Base-by-base conservation (phyloP, 2,329 filamentous ascomycete species). In the Colletotrichum filicis region DNA sequence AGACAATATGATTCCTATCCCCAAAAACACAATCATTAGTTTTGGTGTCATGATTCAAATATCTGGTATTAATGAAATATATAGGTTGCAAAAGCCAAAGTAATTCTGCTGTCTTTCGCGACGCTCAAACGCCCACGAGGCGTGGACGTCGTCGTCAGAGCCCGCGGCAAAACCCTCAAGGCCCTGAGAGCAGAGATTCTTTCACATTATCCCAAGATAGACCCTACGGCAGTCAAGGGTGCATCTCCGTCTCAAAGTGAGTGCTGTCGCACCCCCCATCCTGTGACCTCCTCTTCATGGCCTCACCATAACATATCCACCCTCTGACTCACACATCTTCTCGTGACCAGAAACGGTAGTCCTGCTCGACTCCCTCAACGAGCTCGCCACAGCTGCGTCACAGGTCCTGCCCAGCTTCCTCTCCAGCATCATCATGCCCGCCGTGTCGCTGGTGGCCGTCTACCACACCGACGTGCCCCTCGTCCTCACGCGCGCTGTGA, bases 381-480 rank as follows among this genome's bases (percentile, higher is more conserved):
- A 90, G 4, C 87, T 97, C 4, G 83, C 87, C 42, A 83, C 88
- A 30, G 79, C 84, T 3, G 83, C 87, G 74, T 85, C 89, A 1
- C 86, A 91, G 46, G 87, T 89, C 74, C 86, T 94, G 11, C 89
- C 91, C 16, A 85, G 87, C 69, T 95, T 94, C 79, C 91, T 97
- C 63, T 93, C 92, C 28, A 90, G 89, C 69, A 83, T 92, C 74
- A 89, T 94, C 76, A 87, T 88, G 3, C 92, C 94, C 1, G 80
- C 85, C 35, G 89, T 92, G 46, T 95, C 94, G 6, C 87, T 98
- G 55, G 85, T 98, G 7, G 92, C 92, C 56, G 90, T 93, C 72
- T 97, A 97, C 82, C 97, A 98, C 84, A 86, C 89, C 65, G 96
- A 98, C 82, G 88, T 96, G 4, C 93, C 94, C 1, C 82, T 91